Conservation (phyloP, 805 yeast species). For the Cyberlindnera sargentensis region DNA sequence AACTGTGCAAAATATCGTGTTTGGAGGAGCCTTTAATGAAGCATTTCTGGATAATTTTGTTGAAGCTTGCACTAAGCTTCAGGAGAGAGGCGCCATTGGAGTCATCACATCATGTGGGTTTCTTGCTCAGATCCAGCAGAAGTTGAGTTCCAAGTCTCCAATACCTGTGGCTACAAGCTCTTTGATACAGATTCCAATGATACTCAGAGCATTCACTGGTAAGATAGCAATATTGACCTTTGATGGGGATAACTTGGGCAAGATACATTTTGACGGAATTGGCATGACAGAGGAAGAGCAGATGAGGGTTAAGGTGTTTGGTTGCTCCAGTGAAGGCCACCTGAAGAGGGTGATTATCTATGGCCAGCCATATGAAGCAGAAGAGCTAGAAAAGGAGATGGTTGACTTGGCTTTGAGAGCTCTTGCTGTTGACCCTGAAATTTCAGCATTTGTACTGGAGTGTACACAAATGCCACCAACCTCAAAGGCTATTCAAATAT, state of each 20-base stretch:
- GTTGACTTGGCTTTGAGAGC: constrained; percentile 19
- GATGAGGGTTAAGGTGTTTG: constrained; percentile 16
- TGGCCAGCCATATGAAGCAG: constrained; percentile 22
- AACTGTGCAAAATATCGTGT: constrained; percentile 24
- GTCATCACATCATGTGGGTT: constrained; percentile 31
- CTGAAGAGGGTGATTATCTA: constrained; percentile 21
- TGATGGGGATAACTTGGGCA: constrained; percentile 21
- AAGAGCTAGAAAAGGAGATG: constrained; percentile 22
- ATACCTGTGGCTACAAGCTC: constrained; percentile 30
- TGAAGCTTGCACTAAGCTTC: constrained; percentile 23
- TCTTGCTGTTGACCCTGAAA: constrained; percentile 13
- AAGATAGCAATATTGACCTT: constrained; percentile 27
- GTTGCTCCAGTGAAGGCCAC: constrained; percentile 19
- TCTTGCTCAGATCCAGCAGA: constrained; percentile 25
- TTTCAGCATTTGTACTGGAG: constrained; percentile 28
- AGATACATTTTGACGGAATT: constrained; percentile 25
- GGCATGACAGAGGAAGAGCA: constrained; percentile 23
- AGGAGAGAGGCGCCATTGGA: constrained; percentile 27
- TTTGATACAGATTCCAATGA: constrained; percentile 26
- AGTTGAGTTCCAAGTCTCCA: constrained; percentile 17
- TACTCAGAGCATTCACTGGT: constrained; percentile 15
- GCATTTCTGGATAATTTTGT: constrained; percentile 23
- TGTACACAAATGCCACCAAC: constrained; percentile 32
- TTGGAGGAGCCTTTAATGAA: constrained; percentile 17
- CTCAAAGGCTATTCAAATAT: constrained; percentile 23